phyloP scores from a whole-genome alignment of 371 early-diverging fungal species.

The Caulochytrium protostelioides region DNA sequence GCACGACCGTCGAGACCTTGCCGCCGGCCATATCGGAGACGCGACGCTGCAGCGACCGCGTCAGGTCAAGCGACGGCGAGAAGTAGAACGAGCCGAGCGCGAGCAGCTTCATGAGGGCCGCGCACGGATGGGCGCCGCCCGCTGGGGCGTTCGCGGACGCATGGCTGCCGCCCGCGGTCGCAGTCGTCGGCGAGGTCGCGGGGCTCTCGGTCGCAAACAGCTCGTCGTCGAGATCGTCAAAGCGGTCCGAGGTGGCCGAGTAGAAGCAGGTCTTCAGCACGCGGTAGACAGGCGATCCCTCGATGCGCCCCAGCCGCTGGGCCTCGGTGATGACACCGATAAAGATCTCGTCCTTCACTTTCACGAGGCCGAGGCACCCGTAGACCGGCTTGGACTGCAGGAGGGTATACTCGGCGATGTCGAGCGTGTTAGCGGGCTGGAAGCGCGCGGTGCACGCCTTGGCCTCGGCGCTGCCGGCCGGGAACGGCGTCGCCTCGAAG shows the following conservation, averaged over 20 bases:
- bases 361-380: conserved; percentile 46
- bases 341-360: conserved; percentile 45
- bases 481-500: no score
- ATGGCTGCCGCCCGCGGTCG: background rate
- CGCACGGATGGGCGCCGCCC: conserved; percentile 14
- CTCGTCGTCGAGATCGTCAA: background rate
- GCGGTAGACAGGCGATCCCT: conserved; percentile 11
- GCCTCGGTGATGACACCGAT: conserved; percentile 44
- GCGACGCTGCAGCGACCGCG: conserved; percentile 11
- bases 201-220: background rate
- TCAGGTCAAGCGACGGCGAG: conserved; percentile 17
- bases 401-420: conserved; percentile 1
- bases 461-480: background rate
- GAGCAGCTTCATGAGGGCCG: conserved; percentile 16
- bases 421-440: conserved; percentile 7
- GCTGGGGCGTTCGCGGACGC: background rate
- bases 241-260: conserved; percentile 9
- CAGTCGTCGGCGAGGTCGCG: background rate
- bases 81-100: conserved; percentile 25
- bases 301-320: conserved; percentile 7
- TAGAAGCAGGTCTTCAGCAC: conserved; percentile 12
- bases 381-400: conserved; percentile 30
- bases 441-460: conserved; percentile 4
- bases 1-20: background rate
- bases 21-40: background rate